A percentile compares a stretch with the other conserved stretches of the same genome.
Conservation (phyloP, 2,329 filamentous ascomycete genomes). For the Rugonectria rugulosa region DNA sequence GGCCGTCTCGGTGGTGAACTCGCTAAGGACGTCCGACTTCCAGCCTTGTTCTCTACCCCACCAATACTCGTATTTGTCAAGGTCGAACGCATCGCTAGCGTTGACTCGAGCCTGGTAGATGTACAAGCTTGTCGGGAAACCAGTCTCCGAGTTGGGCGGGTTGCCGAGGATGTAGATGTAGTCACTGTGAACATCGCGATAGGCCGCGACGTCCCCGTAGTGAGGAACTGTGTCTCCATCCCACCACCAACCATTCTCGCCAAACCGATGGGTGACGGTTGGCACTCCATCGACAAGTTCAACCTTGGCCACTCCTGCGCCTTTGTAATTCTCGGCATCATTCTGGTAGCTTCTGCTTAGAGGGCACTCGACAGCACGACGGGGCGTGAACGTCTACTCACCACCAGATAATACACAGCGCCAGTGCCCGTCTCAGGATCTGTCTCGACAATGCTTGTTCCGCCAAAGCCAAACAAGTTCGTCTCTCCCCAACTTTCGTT, state of each 20-base stretch:
- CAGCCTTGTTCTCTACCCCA: slow-evolving; percentile 49
- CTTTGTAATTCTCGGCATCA: slow-evolving; percentile 42
- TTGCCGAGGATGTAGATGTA: slow-evolving; percentile 50
- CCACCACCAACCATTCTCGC: slow-evolving; percentile 46
- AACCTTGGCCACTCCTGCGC: slow-evolving; percentile 47
- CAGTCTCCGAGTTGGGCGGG: slow-evolving; percentile 42
- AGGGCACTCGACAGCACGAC: no score
- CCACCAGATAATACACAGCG: slow-evolving; percentile 47
- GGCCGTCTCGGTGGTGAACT: slow-evolving; percentile 46
- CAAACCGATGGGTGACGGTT: slow-evolving; percentile 43
- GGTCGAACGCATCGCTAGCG: slow-evolving; percentile 45
- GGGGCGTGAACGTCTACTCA: slow-evolving; percentile 25
- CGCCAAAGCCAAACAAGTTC: slow-evolving; percentile 46
- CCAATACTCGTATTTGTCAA: slow-evolving; percentile 50
- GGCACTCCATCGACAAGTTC: slow-evolving; percentile 44
- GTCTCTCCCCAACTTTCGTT: slow-evolving; percentile 48
- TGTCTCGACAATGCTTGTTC: slow-evolving; percentile 49
- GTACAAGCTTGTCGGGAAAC: slow-evolving; percentile 38
- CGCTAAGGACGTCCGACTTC: slow-evolving; percentile 41
- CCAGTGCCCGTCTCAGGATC: slow-evolving; percentile 38
- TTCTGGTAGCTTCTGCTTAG: slow-evolving; percentile 33
- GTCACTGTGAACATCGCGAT: slow-evolving; percentile 47
- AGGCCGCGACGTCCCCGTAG: slow-evolving; percentile 49
- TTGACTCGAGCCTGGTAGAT: slow-evolving; percentile 48
- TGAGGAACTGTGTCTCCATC: slow-evolving; percentile 38